Evolutionary conservation across 2,329 filamentous ascomycete genomes (phyloP).

Genomic region (Pseudopithomyces maydicus): DNA sequence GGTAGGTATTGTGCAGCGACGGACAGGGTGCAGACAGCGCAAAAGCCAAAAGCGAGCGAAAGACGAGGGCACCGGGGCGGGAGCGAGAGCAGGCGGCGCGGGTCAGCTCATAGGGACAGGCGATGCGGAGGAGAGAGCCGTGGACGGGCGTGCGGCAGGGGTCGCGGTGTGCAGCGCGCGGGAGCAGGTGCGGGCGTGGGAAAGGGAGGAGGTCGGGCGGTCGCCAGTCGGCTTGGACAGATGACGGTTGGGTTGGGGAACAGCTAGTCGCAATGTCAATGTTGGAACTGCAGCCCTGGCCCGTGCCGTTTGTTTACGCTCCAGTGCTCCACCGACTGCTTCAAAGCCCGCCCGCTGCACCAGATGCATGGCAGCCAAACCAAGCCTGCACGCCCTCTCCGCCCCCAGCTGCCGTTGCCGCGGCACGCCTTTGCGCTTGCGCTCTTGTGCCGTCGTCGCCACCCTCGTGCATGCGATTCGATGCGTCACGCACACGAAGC

Average conservation of each 20-base stretch:
- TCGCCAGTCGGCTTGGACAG: slow-evolving; percentile 24
- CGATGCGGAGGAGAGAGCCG: slow-evolving; percentile 23
- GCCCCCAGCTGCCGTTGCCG: too few species aligned
- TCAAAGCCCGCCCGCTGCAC: background rate
- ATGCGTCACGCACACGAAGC: slow-evolving; percentile 15
- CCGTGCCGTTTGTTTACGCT: slow-evolving; percentile 5
- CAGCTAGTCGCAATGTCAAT: slow-evolving; percentile 1
- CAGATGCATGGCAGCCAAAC: too few species aligned
- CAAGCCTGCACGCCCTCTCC: too few species aligned
- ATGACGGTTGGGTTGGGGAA: background rate
- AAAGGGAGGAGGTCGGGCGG: slow-evolving; percentile 40
- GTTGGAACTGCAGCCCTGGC: slow-evolving; percentile 6
- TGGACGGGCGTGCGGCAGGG: background rate
- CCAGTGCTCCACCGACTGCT: background rate
- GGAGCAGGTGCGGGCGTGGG: slow-evolving; percentile 18
- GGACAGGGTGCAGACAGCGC: background rate
- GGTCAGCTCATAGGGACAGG: slow-evolving; percentile 30
- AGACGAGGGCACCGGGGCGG: slow-evolving; percentile 24
- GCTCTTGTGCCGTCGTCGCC: too few species aligned
- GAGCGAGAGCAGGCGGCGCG: slow-evolving; percentile 12
- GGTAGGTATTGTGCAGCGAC: background rate
- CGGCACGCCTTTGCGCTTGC: too few species aligned
- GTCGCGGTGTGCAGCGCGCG: slow-evolving; percentile 17
- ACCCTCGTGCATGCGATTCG: too few species aligned
- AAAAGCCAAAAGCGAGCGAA: slow-evolving; percentile 1